Base-by-base conservation (phyloP, 352 stramenopile genomes). In the Phytophthora nicotianae region DNA sequence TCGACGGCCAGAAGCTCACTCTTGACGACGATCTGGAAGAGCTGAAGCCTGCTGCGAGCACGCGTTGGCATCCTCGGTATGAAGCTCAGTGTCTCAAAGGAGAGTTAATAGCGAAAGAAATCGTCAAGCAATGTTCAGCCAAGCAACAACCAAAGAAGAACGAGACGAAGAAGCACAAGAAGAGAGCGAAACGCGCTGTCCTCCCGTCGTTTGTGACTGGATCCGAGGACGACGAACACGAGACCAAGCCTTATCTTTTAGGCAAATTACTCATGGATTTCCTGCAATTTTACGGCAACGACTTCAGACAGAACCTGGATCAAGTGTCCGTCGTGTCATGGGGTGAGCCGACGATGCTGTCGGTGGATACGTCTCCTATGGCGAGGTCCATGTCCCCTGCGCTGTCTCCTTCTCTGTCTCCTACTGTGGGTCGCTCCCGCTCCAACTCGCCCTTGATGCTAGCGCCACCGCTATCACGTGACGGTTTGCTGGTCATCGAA, bases 221-320 rank as follows among this genome's bases (percentile, higher is more conserved):
- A 0, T 72, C 66, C 16, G 66, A 77, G 16, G 50, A 58, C 2
- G 58, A 41, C 1, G 72, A 69, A 16, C 69, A 74, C 40, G 77
- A 87, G 49, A 43, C 66, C 16, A 71, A 81, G 41, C 75, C 76
- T 8, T 87, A 74, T 50, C 46, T 92, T 8, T 65, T 95, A 2
- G 86, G 86, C 3, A 95, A 95, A 50, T 68, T 91, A 26, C 61
- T 95, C 3, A 93, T 95, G 86, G 74, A 88, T 57, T 86, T 95
- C 43, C 64, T 95, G 50, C 81, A 93, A 42, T 95, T 88, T 65
- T 95, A 91, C 46, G 84, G 82, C 19, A 93, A 89, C 23, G 81
- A 93, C 27, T 95, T 93, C 45, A 72, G 86, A 5, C 84, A 90
- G 41, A 75, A 89, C 26, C 65, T 91, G 2, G 86, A 95, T 27